Evolutionary conservation across 2,329 filamentous ascomycete genomes (phyloP), one percentile per base, ranked within the genome.

Genomic region (Alternaria triticimaculans): DNA sequence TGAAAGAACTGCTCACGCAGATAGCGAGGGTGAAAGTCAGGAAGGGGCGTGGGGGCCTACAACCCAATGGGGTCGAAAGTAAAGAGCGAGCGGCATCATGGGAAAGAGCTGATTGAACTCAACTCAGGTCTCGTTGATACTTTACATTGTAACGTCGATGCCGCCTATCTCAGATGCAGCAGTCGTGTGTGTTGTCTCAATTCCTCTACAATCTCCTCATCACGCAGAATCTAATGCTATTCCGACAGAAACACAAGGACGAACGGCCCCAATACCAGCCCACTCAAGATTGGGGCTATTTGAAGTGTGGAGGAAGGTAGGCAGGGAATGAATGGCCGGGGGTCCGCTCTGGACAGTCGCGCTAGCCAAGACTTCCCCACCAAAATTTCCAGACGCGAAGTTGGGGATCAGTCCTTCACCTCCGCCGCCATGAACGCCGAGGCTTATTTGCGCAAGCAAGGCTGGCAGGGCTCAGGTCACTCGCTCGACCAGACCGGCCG

Each of bases 391-490:
- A 43, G 37, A 45, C 21, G 44, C 48, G 59, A 58, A 61, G 43
- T 54, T 26, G 15, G 53, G 14, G 20, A 41, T 56, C 54, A 43
- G 55, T 60, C 49, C 55, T 60, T 60, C 61, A 48, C 25, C 53
- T 25, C 51, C 43, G 20, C 45, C 51, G 50, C 61, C 28, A 97
- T 98, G 94, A 87, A 98, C 81, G 92, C 94, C 59, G 87, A 92
- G 79, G 91, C 91, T 73, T 90, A 96, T 73, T 89, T 98, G 72
- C 89, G 90, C 70, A 87, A 89, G 71, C 94, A 97, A 80, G 95
- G 95, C 78, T 98, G 95, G 95, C 89, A 91, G 63, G 95, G 95
- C 70, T 88, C 89, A 41, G 95, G 95, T 67, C 93, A 97, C 81
- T 93, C 94, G 1, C 90, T 98, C 25, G 94, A 97, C 65, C 89